phyloP scores from a whole-genome alignment of 2,329 filamentous ascomycete species.

The Arachnopeziza araneosa region DNA sequence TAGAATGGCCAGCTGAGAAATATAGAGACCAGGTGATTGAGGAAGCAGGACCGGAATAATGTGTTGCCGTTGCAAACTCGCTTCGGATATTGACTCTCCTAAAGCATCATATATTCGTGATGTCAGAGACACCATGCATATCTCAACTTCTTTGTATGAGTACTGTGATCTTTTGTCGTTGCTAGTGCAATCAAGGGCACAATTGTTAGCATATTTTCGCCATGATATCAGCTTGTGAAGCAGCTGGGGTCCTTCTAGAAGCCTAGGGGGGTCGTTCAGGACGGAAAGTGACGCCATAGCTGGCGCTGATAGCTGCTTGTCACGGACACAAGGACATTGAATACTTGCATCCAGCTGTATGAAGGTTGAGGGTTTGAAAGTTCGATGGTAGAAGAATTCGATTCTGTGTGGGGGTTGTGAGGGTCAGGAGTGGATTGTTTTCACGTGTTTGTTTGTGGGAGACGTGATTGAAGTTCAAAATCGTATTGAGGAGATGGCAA shows the following conservation, averaged over 20 bases:
- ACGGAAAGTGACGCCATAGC: constrained; percentile 42
- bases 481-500: background rate
- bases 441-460: background rate
- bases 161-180: constrained; percentile 33
- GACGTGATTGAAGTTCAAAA: background rate
- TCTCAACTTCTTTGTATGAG: constrained; percentile 33
- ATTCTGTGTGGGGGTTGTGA: background rate
- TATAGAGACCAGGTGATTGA: constrained; percentile 72
- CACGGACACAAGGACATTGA: background rate
- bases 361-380: background rate
- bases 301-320: background rate
- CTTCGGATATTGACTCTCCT: background rate
- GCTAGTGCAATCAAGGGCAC: constrained; percentile 60
- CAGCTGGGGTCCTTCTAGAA: constrained; percentile 47
- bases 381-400: background rate
- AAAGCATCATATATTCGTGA: constrained; percentile 10
- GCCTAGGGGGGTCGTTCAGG: constrained; percentile 48
- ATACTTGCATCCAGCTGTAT: background rate
- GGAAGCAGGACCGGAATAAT: constrained; percentile 73
- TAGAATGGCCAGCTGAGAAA: constrained; percentile 69
- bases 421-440: background rate
- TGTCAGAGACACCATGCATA: constrained; percentile 33
- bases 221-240: constrained; percentile 58
- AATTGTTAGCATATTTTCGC: constrained; percentile 30
- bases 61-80: constrained; percentile 28